A percentile compares a stretch with the other conserved stretches of the same genome.
Evolutionary conservation across 768 basidiomycete genomes (phyloP).

Genomic region (Suillus bovinus): DNA sequence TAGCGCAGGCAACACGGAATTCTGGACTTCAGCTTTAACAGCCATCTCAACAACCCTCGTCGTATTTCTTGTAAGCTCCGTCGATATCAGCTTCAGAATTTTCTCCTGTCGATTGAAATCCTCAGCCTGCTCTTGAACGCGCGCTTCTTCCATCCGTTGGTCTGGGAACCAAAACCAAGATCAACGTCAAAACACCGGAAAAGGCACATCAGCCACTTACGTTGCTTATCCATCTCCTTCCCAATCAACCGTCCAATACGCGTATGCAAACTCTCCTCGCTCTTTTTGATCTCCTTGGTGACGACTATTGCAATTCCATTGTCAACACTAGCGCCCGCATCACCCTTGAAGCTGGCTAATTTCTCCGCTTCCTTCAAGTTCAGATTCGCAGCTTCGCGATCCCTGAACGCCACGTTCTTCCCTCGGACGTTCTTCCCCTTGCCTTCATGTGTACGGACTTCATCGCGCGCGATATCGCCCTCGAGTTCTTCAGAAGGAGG

Average conservation of each 20-base stretch:
- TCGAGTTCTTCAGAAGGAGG: slow-evolving; percentile 79
- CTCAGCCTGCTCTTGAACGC: slow-evolving; percentile 73
- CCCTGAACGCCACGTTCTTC: slow-evolving; percentile 65
- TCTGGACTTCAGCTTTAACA: slow-evolving; percentile 82
- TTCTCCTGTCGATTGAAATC: slow-evolving; percentile 87
- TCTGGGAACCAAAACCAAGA: slow-evolving; percentile 43
- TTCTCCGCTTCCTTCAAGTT: slow-evolving; percentile 27
- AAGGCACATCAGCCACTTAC: slow-evolving; percentile 44
- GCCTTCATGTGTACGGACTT: slow-evolving; percentile 48
- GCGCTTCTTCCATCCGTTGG: slow-evolving; percentile 81
- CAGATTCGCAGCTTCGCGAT: slow-evolving; percentile 35
- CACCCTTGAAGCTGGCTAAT: slow-evolving; percentile 17
- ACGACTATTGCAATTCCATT: slow-evolving; percentile 58
- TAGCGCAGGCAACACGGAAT: slow-evolving; percentile 78
- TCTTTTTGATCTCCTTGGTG: slow-evolving; percentile 77
- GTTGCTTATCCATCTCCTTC: slow-evolving; percentile 90
- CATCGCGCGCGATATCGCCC: slow-evolving; percentile 61
- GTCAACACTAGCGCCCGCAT: slow-evolving; percentile 44
- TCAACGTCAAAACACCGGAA: slow-evolving; percentile 3
- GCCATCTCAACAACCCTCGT: slow-evolving; percentile 89
- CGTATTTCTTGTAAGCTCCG: slow-evolving; percentile 83
- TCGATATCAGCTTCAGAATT: slow-evolving; percentile 85
- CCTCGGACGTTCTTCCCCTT: slow-evolving; percentile 51
- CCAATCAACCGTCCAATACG: slow-evolving; percentile 78
- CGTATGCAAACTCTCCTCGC: slow-evolving; percentile 76